Conservation (phyloP, 805 yeast species). For the Groenewaldozyma salmanticensis region DNA sequence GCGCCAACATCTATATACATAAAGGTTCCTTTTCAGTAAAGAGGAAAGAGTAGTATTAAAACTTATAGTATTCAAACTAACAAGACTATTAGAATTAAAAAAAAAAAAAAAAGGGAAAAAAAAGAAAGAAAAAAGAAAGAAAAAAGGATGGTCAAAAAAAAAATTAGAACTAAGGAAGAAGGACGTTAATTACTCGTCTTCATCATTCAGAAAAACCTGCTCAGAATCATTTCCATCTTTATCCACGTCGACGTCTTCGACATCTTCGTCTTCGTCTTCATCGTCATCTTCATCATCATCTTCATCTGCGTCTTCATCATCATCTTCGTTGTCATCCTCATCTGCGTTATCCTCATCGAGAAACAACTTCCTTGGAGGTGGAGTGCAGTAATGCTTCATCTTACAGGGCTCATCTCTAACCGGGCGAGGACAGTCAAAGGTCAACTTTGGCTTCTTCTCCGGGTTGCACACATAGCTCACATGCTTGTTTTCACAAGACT, state of each 20-base stretch:
- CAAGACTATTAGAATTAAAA: neutral
- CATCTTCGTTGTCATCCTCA: conserved; percentile 13
- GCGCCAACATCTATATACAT: too few species aligned
- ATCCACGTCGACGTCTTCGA: conserved; percentile 8
- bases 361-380: neutral
- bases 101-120: neutral
- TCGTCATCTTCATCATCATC: conserved; percentile 11
- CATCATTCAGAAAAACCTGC: neutral
- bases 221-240: conserved; percentile 2
- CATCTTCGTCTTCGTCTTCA: conserved; percentile 11
- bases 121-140: conserved; percentile 1
- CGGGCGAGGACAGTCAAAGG: conserved; percentile 13
- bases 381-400: neutral
- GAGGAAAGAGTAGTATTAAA: too few species aligned
- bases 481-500: too few species aligned
- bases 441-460: neutral
- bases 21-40: too few species aligned
- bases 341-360: conserved; percentile 10
- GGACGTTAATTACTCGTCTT: neutral
- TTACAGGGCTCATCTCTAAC: conserved; percentile 2
- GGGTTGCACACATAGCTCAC: too few species aligned
- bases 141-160: neutral
- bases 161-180: too few species aligned
- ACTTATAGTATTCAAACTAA: neutral
- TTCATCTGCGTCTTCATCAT: conserved; percentile 4